phyloP scores from a whole-genome alignment of 2,329 filamentous ascomycete genomes.

The Macrophomina phaseolina region DNA sequence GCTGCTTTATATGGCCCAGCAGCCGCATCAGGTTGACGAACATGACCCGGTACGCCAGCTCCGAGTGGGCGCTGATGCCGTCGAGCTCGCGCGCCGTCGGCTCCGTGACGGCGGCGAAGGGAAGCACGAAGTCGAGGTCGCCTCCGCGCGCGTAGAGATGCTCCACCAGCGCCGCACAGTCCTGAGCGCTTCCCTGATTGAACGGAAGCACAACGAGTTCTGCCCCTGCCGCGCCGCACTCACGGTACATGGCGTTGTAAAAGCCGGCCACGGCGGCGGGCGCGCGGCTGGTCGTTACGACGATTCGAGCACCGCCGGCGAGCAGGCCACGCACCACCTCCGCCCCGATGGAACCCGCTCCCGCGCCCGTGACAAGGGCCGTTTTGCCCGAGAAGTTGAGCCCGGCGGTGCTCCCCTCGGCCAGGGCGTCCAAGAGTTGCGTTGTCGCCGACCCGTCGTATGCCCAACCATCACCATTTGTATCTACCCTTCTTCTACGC shows the following conservation, averaged over 20 bases:
- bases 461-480: no score
- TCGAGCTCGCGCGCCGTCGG: constrained; percentile 44
- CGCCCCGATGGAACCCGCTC: constrained; percentile 44
- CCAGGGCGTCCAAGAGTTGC: no score
- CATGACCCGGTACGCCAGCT: constrained; percentile 49
- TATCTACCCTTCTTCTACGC: no score
- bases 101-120: constrained; percentile 51
- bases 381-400: constrained; percentile 40
- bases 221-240: constrained; percentile 41
- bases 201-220: constrained; percentile 45
- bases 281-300: constrained; percentile 48
- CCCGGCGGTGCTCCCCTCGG: no score
- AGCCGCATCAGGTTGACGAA: constrained; percentile 48
- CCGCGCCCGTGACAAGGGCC: constrained; percentile 47
- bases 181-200: constrained; percentile 50
- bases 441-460: no score
- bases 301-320: constrained; percentile 44
- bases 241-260: constrained; percentile 45
- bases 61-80: constrained; percentile 41
- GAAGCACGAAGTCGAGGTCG: constrained; percentile 47
- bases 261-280: constrained; percentile 37
- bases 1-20: constrained; percentile 42
- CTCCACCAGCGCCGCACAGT: constrained; percentile 43
- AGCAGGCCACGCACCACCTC: constrained; percentile 42
- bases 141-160: no score